Evolutionary conservation across 768 basidiomycete genomes (phyloP).

Genomic region (Termitomyces sp.): DNA sequence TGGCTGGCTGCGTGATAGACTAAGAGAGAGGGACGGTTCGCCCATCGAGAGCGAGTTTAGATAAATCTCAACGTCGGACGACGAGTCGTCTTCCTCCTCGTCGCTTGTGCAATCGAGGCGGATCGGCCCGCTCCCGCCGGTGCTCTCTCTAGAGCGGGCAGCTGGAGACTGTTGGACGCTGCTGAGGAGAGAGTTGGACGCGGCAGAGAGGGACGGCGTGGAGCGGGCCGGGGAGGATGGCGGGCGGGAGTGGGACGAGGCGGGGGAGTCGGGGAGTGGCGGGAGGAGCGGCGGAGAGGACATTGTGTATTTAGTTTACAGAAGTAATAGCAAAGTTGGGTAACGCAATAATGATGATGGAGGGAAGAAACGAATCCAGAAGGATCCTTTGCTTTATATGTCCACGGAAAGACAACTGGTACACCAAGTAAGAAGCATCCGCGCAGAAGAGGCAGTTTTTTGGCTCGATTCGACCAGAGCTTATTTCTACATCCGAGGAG

Average conservation of each 20-base stretch:
- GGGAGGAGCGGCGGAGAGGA: background rate
- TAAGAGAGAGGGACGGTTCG: constrained; percentile 14
- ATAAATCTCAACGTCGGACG: constrained; percentile 28
- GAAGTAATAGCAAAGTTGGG: background rate
- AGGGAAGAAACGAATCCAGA: background rate
- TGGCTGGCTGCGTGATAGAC: background rate
- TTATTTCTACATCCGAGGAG: background rate
- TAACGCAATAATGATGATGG: background rate
- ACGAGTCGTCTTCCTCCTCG: constrained; percentile 14
- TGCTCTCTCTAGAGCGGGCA: background rate
- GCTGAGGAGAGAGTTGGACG: background rate
- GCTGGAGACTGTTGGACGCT: background rate
- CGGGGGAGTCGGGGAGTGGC: background rate
- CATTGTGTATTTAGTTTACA: background rate
- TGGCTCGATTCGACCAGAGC: background rate
- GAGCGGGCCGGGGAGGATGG: background rate
- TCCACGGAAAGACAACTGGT: background rate
- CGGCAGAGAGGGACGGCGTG: constrained; percentile 3
- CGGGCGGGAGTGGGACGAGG: background rate
- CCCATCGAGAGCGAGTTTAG: constrained; percentile 26
- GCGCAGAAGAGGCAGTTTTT: background rate
- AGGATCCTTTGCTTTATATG: background rate
- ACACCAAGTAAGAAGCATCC: background rate
- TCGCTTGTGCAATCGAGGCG: constrained; percentile 8
- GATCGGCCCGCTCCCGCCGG: background rate